Percentiles rank a stretch among this genome's conserved stretches.
Conservation (phyloP, 441 rosid genomes). For the Croton setiger region DNA sequence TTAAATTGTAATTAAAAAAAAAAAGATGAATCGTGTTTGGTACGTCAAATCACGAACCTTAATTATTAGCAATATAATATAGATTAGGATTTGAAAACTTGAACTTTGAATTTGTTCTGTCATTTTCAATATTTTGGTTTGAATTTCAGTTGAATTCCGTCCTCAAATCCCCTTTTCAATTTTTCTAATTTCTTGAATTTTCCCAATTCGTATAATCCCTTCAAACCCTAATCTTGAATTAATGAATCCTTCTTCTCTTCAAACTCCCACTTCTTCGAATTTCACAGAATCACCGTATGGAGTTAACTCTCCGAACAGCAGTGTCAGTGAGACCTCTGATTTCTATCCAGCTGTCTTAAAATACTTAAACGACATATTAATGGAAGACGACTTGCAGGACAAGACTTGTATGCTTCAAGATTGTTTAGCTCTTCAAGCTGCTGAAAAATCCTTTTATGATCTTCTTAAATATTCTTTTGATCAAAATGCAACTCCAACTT, state of each 20-base stretch:
- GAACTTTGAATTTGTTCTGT: too few species aligned
- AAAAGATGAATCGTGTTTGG: too few species aligned
- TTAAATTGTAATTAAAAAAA: too few species aligned
- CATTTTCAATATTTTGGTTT: too few species aligned
- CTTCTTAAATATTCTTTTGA: constrained; percentile 28
- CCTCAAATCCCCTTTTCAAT: too few species aligned
- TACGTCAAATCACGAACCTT: too few species aligned
- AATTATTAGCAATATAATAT: too few species aligned
- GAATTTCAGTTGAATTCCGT: too few species aligned
- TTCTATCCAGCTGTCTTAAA: constrained; percentile 21
- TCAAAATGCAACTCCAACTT: constrained; percentile 11
- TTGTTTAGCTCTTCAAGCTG: constrained; percentile 54
- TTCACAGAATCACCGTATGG: background rate
- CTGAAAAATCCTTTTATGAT: constrained; percentile 59
- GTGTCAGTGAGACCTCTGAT: constrained; percentile 17
- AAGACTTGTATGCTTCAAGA: constrained; percentile 54
- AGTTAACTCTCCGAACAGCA: constrained; percentile 25
- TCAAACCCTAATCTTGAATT: background rate
- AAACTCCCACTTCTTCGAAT: background rate
- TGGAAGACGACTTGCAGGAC: constrained; percentile 66
- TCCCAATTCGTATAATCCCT: too few species aligned
- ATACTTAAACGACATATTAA: constrained; percentile 20
- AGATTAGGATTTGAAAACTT: too few species aligned
- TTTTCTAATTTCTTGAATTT: too few species aligned
- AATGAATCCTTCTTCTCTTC: background rate